Base-by-base conservation (phyloP, 164 flowering plant genomes). In the Vitis cinerea region DNA sequence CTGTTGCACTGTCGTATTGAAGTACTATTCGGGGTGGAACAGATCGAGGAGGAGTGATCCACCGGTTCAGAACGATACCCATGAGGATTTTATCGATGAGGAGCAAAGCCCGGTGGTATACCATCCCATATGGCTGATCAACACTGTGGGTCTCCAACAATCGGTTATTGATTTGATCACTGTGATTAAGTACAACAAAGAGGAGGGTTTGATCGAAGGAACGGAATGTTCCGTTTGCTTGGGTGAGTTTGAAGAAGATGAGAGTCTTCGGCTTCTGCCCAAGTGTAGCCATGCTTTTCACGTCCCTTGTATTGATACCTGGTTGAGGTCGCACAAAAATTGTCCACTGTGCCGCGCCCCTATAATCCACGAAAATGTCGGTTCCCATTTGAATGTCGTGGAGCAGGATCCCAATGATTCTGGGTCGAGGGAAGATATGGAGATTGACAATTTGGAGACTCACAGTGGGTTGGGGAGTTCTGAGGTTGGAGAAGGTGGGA, bases 251-350 rank as follows among this genome's bases (percentile, higher is more conserved):
- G 30, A 78, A 48, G 78, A 79, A 55, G 79, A 75, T 31, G 85
- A 80, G 59, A 66, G 62, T 8, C 75, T 82, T 44, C 58, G 85
- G 30, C 76, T 82, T 14, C 68, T 82, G 59, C 85, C 85, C 14
- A 82, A 82, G 68, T 82, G 85, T 58, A 66, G 66, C 50, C 85
- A 82, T 54, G 85, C 81, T 2, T 82, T 82, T 67, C 85, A 82
- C 68, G 31, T 82, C 15, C 66, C 75, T 8, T 82, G 85, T 59
- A 82, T 82, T 31, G 85, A 82, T 68, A 75, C 80, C 50, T 82
- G 85, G 83, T 63, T 82, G 37, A 59, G 72, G 50, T 77, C 83
- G 6, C 83, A 82, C 64, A 80, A 68, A 64, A 82, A 80, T 51
- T 82, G 83, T 37, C 85, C 85, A 2, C 17, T 82, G 61, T 82